A percentile compares a stretch with the other conserved stretches of the same genome.
Evolutionary conservation across 2,329 filamentous ascomycete species (phyloP).

Genomic region (Huntiella abstrusa): DNA sequence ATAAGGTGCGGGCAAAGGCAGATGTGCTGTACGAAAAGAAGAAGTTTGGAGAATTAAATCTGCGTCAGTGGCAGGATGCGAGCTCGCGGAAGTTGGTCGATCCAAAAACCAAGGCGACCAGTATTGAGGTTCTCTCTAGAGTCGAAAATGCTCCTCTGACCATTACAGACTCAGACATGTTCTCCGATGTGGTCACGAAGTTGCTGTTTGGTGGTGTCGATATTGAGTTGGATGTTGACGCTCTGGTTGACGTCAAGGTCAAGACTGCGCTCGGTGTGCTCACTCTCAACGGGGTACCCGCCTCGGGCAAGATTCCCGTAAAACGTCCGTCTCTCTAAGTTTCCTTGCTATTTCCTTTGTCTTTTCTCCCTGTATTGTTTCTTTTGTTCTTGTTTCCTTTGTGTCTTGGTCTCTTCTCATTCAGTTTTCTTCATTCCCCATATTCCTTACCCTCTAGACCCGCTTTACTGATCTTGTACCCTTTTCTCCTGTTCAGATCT

Average conservation of each 20-base stretch:
- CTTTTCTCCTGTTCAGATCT: slow-evolving; percentile 10
- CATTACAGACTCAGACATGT: slow-evolving; percentile 61
- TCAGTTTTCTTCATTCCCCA: slow-evolving; percentile 1
- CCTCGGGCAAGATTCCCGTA: slow-evolving; percentile 68
- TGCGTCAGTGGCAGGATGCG: slow-evolving; percentile 67
- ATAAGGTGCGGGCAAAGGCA: slow-evolving; percentile 54
- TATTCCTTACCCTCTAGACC: slow-evolving; percentile 2
- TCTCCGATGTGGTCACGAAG: slow-evolving; percentile 63
- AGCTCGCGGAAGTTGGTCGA: slow-evolving; percentile 54
- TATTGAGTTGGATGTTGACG: slow-evolving; percentile 56
- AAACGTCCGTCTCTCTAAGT: slow-evolving; percentile 62
- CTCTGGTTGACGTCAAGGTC: slow-evolving; percentile 66
- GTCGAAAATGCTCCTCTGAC: slow-evolving; percentile 65
- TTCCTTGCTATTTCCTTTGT: slow-evolving; percentile 4
- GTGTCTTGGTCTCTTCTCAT: not conserved
- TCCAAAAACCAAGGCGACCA: slow-evolving; percentile 32
- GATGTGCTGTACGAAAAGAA: slow-evolving; percentile 62
- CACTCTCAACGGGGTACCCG: slow-evolving; percentile 66
- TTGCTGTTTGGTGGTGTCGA: slow-evolving; percentile 55
- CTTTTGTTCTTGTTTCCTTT: slow-evolving; percentile 17
- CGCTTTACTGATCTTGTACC: slow-evolving; percentile 1
- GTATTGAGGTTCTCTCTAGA: slow-evolving; percentile 54
- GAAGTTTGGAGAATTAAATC: slow-evolving; percentile 63
- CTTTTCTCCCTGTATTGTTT: slow-evolving; percentile 2
- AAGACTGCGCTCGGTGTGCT: slow-evolving; percentile 66